phyloP scores from a whole-genome alignment of 192 early-diverging fungal species.

The Cladochytrium replicatum region DNA sequence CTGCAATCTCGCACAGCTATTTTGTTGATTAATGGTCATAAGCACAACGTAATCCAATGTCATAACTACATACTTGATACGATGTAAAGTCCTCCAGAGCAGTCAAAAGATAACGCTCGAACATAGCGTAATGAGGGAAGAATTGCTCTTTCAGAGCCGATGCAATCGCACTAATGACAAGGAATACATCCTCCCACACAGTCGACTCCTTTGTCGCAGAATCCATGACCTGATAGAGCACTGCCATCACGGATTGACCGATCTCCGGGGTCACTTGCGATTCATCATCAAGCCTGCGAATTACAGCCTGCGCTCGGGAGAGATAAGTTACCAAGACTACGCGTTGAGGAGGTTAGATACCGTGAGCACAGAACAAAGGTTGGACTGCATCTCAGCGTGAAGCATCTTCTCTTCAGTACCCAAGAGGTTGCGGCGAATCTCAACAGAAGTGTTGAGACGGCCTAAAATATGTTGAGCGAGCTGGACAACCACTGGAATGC shows the following conservation, averaged over 20 bases:
- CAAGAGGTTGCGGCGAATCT: slow-evolving; percentile 62
- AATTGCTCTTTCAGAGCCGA: slow-evolving; percentile 78
- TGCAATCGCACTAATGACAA: slow-evolving; percentile 82
- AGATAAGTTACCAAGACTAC: too few species aligned
- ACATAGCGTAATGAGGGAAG: slow-evolving; percentile 74
- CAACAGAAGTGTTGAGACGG: slow-evolving; percentile 67
- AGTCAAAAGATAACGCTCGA: slow-evolving; percentile 71
- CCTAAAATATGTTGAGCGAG: slow-evolving; percentile 68
- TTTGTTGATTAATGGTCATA: too few species aligned
- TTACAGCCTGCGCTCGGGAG: too few species aligned
- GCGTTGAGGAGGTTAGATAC: too few species aligned
- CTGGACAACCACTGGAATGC: slow-evolving; percentile 60
- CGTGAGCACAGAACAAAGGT: slow-evolving; percentile 83
- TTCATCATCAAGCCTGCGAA: too few species aligned
- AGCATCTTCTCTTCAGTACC: slow-evolving; percentile 70
- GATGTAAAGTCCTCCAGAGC: slow-evolving; percentile 87
- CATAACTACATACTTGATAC: slow-evolving; percentile 38
- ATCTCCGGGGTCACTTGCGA: too few species aligned
- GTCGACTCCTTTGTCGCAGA: slow-evolving; percentile 68
- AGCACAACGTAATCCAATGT: too few species aligned
- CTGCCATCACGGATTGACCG: too few species aligned
- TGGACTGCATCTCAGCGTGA: slow-evolving; percentile 83
- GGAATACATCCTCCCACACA: slow-evolving; percentile 85
- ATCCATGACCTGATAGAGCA: slow-evolving; percentile 63
- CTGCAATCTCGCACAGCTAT: slow-evolving; percentile 83